A percentile compares a stretch with the other conserved stretches of the same genome.
Conservation (phyloP, 1,284 basidiomycete genomes). For the Entoloma clypeatum region DNA sequence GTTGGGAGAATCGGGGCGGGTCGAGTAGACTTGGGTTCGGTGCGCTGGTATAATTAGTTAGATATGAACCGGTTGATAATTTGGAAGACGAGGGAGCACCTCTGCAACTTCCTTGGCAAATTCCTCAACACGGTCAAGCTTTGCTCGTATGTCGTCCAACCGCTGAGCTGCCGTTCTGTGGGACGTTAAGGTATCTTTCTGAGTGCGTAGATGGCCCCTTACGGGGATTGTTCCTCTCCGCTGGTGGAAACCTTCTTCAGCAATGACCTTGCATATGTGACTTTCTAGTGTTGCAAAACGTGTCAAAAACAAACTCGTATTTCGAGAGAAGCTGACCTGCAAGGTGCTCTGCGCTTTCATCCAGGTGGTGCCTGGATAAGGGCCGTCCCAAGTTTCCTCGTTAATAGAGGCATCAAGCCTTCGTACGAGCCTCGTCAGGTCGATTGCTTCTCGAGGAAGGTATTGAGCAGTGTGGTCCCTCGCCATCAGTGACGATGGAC, state of each 20-base stretch:
- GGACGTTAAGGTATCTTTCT: background rate
- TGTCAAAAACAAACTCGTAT: background rate
- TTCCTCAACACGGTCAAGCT: conserved; percentile 50
- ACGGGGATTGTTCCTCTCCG: conserved; percentile 43
- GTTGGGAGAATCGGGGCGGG: conserved; percentile 30
- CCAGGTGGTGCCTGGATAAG: conserved; percentile 42
- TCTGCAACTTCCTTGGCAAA: conserved; percentile 48
- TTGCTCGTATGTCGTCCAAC: conserved; percentile 43
- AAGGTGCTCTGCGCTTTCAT: conserved; percentile 53
- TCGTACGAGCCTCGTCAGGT: conserved; percentile 58
- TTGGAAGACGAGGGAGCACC: conserved; percentile 11
- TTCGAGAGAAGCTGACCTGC: conserved; percentile 41
- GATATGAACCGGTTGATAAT: background rate
- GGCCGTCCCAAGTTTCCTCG: conserved; percentile 45
- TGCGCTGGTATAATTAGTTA: conserved; percentile 7
- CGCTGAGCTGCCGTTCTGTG: conserved; percentile 37
- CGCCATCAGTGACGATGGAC: no score
- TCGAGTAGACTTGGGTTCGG: conserved; percentile 33
- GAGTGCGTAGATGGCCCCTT: conserved; percentile 22
- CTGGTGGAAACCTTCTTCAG: conserved; percentile 53
- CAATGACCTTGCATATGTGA: conserved; percentile 57
- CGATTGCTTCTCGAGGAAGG: conserved; percentile 60
- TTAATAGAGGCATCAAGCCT: conserved; percentile 55
- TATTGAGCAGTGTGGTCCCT: conserved; percentile 10
- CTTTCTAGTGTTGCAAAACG: conserved; percentile 41